These are phyloP conservation scores for Cercospora sp. DNA, from an alignment of 2,329 filamentous ascomycete genomes.

Conservation along the genomic window DNA sequence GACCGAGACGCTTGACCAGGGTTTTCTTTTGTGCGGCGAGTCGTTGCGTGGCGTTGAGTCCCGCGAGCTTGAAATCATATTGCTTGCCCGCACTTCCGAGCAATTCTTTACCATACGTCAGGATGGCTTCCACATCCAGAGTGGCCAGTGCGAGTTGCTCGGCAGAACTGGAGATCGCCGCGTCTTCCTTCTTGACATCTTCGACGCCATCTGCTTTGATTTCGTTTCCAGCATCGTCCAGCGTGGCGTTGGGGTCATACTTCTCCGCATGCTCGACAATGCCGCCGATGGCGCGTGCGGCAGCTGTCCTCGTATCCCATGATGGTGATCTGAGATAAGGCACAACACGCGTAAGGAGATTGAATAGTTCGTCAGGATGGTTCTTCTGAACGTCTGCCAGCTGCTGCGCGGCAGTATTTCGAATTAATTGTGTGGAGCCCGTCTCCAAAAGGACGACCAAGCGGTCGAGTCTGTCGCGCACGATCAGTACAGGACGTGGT, in stretches of 20 bases:
- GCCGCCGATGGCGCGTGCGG: conserved; percentile 89
- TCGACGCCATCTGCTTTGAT: conserved; percentile 39
- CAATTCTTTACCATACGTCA: conserved; percentile 80
- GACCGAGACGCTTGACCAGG: conserved; percentile 74
- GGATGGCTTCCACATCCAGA: conserved; percentile 75
- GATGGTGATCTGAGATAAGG: conserved; percentile 92
- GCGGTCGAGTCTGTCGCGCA: conserved; percentile 42
- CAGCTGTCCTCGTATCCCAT: conserved; percentile 93
- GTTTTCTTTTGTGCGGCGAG: conserved; percentile 89
- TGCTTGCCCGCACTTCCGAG: conserved; percentile 77
- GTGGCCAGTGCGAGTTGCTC: conserved; percentile 70
- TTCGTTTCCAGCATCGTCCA: conserved; percentile 39
- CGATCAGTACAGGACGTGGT: conserved; percentile 4
- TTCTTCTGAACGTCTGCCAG: conserved; percentile 97
- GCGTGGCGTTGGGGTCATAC: conserved; percentile 71
- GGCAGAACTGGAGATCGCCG: conserved; percentile 27
- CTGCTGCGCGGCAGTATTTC: conserved; percentile 95
- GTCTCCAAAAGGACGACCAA: conserved; percentile 84
- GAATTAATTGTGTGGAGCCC: conserved; percentile 91
- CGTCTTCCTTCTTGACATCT: conserved; percentile 60
- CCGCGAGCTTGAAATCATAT: conserved; percentile 80
- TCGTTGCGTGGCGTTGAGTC: conserved; percentile 76
- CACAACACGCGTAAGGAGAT: conserved; percentile 88
- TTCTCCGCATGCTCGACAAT: conserved; percentile 85
- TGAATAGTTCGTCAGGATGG: conserved; percentile 96